phyloP scores from a whole-genome alignment of 2,329 filamentous ascomycete genomes.

The Sphaceloma murrayae region DNA sequence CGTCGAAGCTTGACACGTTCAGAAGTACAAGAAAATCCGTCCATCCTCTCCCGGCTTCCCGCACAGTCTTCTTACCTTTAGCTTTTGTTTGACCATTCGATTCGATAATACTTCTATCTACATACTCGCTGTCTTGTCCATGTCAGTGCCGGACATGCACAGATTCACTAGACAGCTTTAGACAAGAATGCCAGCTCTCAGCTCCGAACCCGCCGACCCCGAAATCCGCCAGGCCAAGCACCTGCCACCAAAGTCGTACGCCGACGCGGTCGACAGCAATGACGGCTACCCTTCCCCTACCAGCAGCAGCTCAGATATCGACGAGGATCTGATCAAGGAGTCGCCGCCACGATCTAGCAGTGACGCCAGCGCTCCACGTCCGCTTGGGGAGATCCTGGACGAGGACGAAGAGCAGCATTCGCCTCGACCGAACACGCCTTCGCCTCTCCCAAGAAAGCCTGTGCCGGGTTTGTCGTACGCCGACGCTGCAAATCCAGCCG shows the following conservation, averaged over 20 bases:
- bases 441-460: constrained; percentile 11
- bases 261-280: constrained; percentile 30
- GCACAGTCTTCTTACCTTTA: no score
- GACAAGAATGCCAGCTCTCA: constrained; percentile 1
- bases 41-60: background rate
- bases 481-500: constrained; percentile 23
- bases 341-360: constrained; percentile 27
- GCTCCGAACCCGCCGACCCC: constrained; percentile 32
- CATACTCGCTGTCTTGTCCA: background rate
- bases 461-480: constrained; percentile 31
- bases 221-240: constrained; percentile 31
- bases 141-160: no score
- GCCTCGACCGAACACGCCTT: constrained; percentile 20
- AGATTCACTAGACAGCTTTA: background rate
- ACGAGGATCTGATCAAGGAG: constrained; percentile 29
- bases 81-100: background rate
- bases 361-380: constrained; percentile 23
- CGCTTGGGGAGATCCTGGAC: constrained; percentile 29
- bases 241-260: constrained; percentile 37
- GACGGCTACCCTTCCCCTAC: constrained; percentile 20
- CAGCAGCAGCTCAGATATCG: constrained; percentile 18
- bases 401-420: constrained; percentile 23
- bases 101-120: background rate
- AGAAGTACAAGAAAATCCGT: background rate
- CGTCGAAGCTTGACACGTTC: background rate